These are phyloP conservation scores for Aspergillus vadensis DNA, from an alignment of 2,329 filamentous ascomycete species.

Conservation along the genomic window DNA sequence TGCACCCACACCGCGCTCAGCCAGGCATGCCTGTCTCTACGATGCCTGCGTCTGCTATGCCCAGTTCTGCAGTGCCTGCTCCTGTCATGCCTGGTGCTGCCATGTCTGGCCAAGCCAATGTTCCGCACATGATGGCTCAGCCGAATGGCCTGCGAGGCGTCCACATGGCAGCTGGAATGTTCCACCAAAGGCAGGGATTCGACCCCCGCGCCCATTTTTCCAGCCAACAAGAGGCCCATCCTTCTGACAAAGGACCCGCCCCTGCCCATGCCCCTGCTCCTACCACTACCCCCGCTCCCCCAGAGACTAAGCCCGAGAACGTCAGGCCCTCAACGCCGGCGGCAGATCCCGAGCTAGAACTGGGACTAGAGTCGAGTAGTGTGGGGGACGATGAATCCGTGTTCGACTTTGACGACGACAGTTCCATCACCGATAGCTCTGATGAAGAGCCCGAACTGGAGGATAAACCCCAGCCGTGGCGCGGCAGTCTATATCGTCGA, in stretches of 20 bases:
- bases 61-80: neutral
- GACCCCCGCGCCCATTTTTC: neutral
- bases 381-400: constrained; percentile 34
- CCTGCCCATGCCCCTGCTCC: neutral
- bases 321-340: constrained; percentile 6
- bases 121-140: constrained; percentile 5
- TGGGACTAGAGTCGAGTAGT: constrained; percentile 24
- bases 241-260: neutral
- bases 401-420: constrained; percentile 17
- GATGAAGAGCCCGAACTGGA: constrained; percentile 24
- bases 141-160: constrained; percentile 3
- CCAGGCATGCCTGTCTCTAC: neutral
- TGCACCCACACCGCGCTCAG: neutral
- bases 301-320: neutral
- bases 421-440: constrained; percentile 32
- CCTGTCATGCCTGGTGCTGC: neutral
- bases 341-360: constrained; percentile 18
- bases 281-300: neutral
- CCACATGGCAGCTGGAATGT: neutral
- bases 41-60: neutral
- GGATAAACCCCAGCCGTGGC: constrained; percentile 19
- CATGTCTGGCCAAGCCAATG: neutral
- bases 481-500: constrained; percentile 22
- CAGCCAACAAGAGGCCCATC: neutral
- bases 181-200: constrained; percentile 8